phyloP scores from a whole-genome alignment of 2,329 filamentous ascomycete species.

The Stenocarpella maydis region DNA sequence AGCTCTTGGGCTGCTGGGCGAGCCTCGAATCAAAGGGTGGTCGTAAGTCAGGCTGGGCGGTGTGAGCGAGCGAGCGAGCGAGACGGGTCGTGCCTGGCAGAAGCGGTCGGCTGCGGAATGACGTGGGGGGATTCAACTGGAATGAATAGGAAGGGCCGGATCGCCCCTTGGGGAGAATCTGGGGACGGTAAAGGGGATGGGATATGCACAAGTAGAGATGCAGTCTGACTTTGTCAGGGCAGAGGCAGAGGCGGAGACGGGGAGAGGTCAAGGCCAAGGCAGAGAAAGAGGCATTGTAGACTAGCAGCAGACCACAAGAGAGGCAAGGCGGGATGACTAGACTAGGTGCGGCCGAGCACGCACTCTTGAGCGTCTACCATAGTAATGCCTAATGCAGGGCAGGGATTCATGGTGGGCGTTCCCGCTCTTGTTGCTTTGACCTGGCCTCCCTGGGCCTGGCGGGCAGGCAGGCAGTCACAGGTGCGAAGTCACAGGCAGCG shows the following conservation, averaged over 20 bases:
- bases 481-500: slow-evolving; percentile 10
- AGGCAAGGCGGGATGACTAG: slow-evolving; percentile 7
- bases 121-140: slow-evolving; percentile 20
- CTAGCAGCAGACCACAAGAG: not conserved
- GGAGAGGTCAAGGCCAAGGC: not conserved
- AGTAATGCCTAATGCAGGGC: slow-evolving; percentile 28
- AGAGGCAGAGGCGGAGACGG: not conserved
- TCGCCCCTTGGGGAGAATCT: not conserved
- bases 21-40: slow-evolving; percentile 12
- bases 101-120: slow-evolving; percentile 24
- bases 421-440: slow-evolving; percentile 18
- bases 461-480: slow-evolving; percentile 20
- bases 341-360: slow-evolving; percentile 11
- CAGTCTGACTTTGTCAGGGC: not conserved
- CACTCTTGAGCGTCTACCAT: slow-evolving; percentile 18
- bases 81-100: not conserved
- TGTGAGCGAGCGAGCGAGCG: not conserved
- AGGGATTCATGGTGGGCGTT: slow-evolving; percentile 9
- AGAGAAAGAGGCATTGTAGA: slow-evolving; percentile 17
- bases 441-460: too few relatives aligned
- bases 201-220: slow-evolving; percentile 13
- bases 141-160: slow-evolving; percentile 6
- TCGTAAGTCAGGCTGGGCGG: slow-evolving; percentile 20
- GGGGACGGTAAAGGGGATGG: not conserved
- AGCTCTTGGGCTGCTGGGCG: slow-evolving; percentile 25